These are phyloP conservation scores for Oryza nivara DNA, from an alignment of 176 grass and related monocot genomes.

Conservation along the genomic window DNA sequence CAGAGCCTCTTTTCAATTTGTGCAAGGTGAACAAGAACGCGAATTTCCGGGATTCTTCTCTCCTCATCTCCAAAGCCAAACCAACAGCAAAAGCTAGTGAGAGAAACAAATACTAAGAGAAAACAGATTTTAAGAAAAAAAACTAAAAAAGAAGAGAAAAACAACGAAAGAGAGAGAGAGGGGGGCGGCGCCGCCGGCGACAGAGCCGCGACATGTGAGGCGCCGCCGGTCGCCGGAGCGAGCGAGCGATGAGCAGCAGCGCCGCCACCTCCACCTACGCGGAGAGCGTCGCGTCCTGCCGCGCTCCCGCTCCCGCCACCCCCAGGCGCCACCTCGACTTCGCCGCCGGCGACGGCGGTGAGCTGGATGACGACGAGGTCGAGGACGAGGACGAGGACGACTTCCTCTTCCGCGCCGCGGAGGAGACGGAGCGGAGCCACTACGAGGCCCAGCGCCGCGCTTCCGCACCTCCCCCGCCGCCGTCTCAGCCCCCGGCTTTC, in stretches of 20 bases:
- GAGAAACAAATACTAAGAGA: too few relatives aligned
- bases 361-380: not conserved
- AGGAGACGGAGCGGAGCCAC: constrained; percentile 38
- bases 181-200: too few relatives aligned
- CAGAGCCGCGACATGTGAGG: too few relatives aligned
- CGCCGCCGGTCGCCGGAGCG: too few relatives aligned
- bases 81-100: too few relatives aligned
- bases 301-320: constrained; percentile 2
- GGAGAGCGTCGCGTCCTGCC: constrained; percentile 47
- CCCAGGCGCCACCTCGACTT: constrained; percentile 43
- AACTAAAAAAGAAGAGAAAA: too few relatives aligned
- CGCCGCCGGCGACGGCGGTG: not conserved
- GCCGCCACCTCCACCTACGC: constrained; percentile 5
- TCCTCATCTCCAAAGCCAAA: too few relatives aligned
- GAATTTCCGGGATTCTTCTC: too few relatives aligned
- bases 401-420: not conserved
- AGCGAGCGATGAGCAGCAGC: constrained; percentile 29
- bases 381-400: not conserved
- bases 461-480: not conserved
- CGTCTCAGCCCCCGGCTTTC: not conserved
- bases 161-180: too few relatives aligned
- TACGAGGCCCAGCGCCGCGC: constrained; percentile 3
- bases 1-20: too few relatives aligned
- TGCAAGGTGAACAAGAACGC: too few relatives aligned
- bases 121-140: too few relatives aligned